Percentiles rank a stretch among this genome's conserved stretches.
Conservation (phyloP, 192 early-diverging fungal species). For the Chytriomyces confervae region DNA sequence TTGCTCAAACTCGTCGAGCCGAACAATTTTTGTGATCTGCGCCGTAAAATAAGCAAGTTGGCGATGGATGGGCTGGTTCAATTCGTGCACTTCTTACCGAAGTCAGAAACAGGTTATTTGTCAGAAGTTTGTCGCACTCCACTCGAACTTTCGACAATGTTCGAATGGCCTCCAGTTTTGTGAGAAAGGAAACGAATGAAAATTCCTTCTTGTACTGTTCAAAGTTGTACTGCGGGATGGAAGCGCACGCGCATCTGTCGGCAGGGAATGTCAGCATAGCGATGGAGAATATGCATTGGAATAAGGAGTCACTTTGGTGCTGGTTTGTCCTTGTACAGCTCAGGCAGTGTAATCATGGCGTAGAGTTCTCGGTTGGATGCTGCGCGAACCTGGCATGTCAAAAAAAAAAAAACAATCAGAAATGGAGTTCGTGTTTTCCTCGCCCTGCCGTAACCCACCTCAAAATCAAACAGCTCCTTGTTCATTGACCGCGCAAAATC, state of each 20-base stretch:
- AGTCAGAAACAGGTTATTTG: conserved; percentile 40
- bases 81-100: conserved; percentile 1
- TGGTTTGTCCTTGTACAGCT: neutral
- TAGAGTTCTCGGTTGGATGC: conserved; percentile 15
- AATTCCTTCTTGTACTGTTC: conserved; percentile 47
- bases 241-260: conserved; percentile 15
- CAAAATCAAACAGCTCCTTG: conserved; percentile 55
- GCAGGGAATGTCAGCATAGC: neutral
- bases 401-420: neutral
- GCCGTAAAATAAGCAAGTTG: conserved; percentile 24
- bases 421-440: no score
- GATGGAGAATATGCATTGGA: neutral
- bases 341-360: conserved; percentile 15
- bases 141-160: conserved; percentile 58
- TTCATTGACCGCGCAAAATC: conserved; percentile 60
- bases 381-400: neutral
- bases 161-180: conserved; percentile 58
- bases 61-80: neutral
- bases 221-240: conserved; percentile 53
- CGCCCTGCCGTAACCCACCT: conserved; percentile 38
- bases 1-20: conserved; percentile 66
- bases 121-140: conserved; percentile 59
- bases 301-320: neutral
- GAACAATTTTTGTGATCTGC: conserved; percentile 60
- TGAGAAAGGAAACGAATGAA: conserved; percentile 60